Evolutionary conservation across 306 rosid species (phyloP), one percentile per base, ranked within the genome.

Genomic region (Ormosia semicastrata): DNA sequence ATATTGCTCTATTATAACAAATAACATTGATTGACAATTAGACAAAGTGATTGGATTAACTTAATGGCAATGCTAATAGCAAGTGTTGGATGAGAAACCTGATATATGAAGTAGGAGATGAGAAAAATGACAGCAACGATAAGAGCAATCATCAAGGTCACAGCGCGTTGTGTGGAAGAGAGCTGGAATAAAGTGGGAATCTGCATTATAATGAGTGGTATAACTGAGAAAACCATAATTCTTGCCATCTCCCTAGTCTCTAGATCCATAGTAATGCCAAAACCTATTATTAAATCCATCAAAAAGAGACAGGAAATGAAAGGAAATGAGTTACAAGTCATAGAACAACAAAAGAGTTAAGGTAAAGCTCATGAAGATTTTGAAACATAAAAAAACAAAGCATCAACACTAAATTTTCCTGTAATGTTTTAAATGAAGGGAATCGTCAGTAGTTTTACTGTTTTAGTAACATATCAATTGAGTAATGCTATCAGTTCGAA

Each of bases 141-240:
- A 32, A 88, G 81, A 41, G 89, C 64, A 77, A 83, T 43, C 83
- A 85, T 73, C 57, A 73, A 64, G 62, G 84, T 81, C 24, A 70
- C 77, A 12, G 60, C 37, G 6, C 64, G 71, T 67, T 50, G 62
- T 17, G 2, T 71, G 6, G 56, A 73, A 8, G 85, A 46, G 59
- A 62, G n/a, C 2, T 39, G 40, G 53, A 85, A 73, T 49, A 88
- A 37, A 8, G 76, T 85, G 4, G 85, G 46, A 39, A 85, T 72
- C 76, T 88, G 87, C 84, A 85, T 73, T 10, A 88, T 88, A 7
- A 85, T 17, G 68, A 86, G 76, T 24, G 89, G 89, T 12, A 50
- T 15, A 40, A 69, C 57, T 8, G 89, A 88, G 62, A 66, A 47
- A 40, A 69, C 32, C 89, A 88, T 85, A 64, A 83, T 77, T 69